Percentiles rank a stretch among this genome's conserved stretches.
phyloP scores from a whole-genome alignment of 306 rosid genomes.

The Inga oerstediana region DNA sequence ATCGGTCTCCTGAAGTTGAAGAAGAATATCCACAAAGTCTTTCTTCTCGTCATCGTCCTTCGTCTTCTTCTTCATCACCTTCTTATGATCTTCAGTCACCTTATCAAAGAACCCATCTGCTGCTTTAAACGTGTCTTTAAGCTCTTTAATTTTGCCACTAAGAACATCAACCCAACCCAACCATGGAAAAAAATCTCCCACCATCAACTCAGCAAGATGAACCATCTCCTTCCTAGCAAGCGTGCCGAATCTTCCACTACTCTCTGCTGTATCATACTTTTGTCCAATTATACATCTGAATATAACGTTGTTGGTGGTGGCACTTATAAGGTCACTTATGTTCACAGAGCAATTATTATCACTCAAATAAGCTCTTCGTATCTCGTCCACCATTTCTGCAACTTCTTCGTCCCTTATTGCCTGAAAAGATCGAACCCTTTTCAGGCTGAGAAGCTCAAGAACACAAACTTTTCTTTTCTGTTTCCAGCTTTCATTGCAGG shows the following conservation, averaged over 20 bases:
- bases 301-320: slow-evolving; percentile 25
- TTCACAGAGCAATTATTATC: slow-evolving; percentile 10
- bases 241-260: not conserved
- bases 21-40: too few species aligned
- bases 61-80: not conserved
- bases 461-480: slow-evolving; percentile 24
- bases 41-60: slow-evolving; percentile 7
- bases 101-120: too few species aligned
- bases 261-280: slow-evolving; percentile 29
- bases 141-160: too few species aligned
- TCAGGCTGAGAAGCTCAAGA: slow-evolving; percentile 33
- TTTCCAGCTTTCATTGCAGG: slow-evolving; percentile 36
- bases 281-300: slow-evolving; percentile 35
- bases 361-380: not conserved
- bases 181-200: too few species aligned
- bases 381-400: not conserved
- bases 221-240: slow-evolving; percentile 13
- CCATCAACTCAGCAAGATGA: not conserved
- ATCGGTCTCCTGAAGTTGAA: too few species aligned
- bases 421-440: slow-evolving; percentile 23
- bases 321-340: slow-evolving; percentile 18
- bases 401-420: slow-evolving; percentile 30
- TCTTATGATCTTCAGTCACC: slow-evolving; percentile 31
- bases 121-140: too few species aligned
- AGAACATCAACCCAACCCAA: too few species aligned